These are phyloP conservation scores for Nannochloropsis salina DNA, from an alignment of 108 stramenopile genomes.

Conservation along the genomic window DNA sequence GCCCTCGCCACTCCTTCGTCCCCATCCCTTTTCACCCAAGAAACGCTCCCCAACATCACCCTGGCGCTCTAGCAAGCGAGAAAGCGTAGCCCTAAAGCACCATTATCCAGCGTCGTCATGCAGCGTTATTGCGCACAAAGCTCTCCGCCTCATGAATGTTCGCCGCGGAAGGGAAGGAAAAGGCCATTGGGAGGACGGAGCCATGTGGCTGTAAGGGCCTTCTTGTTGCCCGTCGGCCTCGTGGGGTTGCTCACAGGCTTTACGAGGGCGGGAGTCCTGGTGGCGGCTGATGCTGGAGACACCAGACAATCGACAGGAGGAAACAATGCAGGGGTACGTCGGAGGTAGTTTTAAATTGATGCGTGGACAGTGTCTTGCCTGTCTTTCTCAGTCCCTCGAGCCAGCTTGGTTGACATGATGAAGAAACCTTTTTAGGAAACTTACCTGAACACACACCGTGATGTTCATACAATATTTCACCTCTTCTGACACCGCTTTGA, in stretches of 20 bases:
- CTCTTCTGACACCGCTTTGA: neutral
- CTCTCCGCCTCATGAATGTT: too few species aligned
- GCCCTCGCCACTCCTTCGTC: too few species aligned
- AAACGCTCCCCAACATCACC: too few species aligned
- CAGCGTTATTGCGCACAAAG: too few species aligned
- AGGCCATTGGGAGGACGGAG: too few species aligned
- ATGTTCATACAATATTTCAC: constrained; percentile 9
- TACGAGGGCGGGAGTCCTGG: neutral
- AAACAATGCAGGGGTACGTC: constrained; percentile 16
- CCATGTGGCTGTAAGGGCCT: too few species aligned
- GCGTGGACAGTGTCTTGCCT: neutral
- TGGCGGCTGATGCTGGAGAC: neutral
- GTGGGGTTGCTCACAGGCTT: neutral
- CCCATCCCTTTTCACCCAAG: too few species aligned
- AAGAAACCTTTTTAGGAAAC: neutral
- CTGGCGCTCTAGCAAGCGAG: too few species aligned
- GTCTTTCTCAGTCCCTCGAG: neutral
- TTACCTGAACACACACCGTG: neutral
- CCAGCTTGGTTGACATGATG: neutral
- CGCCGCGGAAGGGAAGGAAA: too few species aligned
- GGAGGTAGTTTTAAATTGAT: neutral
- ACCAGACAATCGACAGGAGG: neutral
- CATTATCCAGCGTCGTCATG: too few species aligned
- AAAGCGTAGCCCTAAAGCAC: too few species aligned
- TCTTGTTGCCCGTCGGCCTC: neutral